A percentile compares a stretch with the other conserved stretches of the same genome.
Evolutionary conservation across 2,329 filamentous ascomycete genomes (phyloP).

Genomic region (Colletotrichum sojae): DNA sequence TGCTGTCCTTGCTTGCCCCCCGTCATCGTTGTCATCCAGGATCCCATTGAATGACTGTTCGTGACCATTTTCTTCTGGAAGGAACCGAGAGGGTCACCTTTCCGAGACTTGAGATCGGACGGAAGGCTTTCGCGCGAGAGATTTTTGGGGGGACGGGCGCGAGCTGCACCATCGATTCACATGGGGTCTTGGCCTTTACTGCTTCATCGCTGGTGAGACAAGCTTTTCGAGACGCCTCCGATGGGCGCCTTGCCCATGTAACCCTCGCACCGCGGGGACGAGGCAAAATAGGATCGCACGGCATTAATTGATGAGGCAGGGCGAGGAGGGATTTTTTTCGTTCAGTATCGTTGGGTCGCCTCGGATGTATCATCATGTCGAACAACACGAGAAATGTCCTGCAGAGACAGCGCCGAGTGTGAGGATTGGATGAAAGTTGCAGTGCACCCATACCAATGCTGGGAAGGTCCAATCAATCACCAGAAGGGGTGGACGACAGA

Average conservation of each 20-base stretch:
- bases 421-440: no score
- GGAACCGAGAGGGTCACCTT: conserved; percentile 17
- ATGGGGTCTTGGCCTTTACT: background rate
- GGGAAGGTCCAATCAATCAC: no score
- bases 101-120: conserved; percentile 6
- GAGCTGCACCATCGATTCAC: background rate
- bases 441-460: no score
- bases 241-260: background rate
- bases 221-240: background rate
- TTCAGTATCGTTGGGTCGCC: no score
- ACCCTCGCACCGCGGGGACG: background rate
- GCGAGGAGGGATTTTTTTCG: background rate
- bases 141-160: background rate
- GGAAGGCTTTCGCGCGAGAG: no score
- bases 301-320: background rate
- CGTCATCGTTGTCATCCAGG: background rate
- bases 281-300: background rate
- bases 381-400: no score
- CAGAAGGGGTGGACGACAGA: no score
- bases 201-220: background rate
- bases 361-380: no score
- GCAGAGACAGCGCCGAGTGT: no score
- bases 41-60: background rate
- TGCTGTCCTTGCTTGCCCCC: background rate
- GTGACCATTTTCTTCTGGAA: conserved; percentile 18